These are phyloP conservation scores for Pseudomonodictys pantanalensis DNA, from an alignment of 495 filamentous ascomycete genomes.

Conservation along the genomic window DNA sequence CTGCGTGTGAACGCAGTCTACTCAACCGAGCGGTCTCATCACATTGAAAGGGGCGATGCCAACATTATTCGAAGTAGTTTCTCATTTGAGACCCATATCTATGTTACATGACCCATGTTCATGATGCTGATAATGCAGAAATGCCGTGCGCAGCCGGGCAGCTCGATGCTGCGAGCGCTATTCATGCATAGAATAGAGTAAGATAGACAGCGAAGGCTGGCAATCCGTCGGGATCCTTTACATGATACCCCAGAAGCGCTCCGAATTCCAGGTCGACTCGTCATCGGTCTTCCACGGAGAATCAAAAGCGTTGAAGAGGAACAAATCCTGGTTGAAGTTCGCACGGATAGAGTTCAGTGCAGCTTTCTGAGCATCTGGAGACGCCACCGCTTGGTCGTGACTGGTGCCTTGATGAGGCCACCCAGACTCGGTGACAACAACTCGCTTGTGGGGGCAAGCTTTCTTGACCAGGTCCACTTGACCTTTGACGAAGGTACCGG, in stretches of 20 bases:
- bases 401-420: constrained; percentile 69
- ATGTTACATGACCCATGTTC: constrained; percentile 19
- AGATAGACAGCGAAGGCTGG: neutral
- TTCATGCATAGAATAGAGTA: neutral
- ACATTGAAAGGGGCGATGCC: too few relatives aligned
- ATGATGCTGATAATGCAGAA: constrained; percentile 14
- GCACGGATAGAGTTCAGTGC: constrained; percentile 63
- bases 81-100: constrained; percentile 14
- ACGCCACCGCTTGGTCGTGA: constrained; percentile 65
- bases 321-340: constrained; percentile 52
- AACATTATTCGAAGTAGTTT: constrained; percentile 3
- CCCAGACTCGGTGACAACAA: constrained; percentile 73
- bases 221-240: neutral
- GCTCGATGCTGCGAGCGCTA: neutral
- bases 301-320: constrained; percentile 75
- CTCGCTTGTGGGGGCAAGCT: constrained; percentile 55
- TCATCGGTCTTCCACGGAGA: constrained; percentile 75
- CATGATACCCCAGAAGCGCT: constrained; percentile 71
- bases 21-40: too few relatives aligned
- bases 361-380: constrained; percentile 56
- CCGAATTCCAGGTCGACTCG: constrained; percentile 59
- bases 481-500: constrained; percentile 61
- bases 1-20: too few relatives aligned
- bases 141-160: constrained; percentile 6
- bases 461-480: constrained; percentile 54